Conservation (phyloP, 768 basidiomycete species). For the Suillus placidus region DNA sequence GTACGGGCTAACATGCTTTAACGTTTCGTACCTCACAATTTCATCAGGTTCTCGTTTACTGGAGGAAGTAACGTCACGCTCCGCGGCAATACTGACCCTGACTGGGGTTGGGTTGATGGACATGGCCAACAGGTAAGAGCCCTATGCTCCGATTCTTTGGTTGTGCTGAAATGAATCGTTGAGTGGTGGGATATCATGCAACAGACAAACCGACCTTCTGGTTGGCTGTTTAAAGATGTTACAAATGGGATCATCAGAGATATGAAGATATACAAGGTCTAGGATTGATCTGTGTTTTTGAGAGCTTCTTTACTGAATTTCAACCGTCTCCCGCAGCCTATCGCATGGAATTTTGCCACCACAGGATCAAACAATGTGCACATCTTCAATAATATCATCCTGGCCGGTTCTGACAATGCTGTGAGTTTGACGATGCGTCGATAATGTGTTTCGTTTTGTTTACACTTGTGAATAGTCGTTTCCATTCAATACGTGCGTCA, state of each 20-base stretch:
- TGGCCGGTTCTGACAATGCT: constrained; percentile 50
- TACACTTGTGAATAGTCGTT: constrained; percentile 41
- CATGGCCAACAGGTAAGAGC: constrained; percentile 54
- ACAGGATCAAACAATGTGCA: constrained; percentile 52
- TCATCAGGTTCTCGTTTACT: constrained; percentile 52
- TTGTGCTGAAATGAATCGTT: not conserved
- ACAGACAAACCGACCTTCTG: constrained; percentile 57
- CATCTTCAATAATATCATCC: constrained; percentile 55
- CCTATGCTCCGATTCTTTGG: not conserved
- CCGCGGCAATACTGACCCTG: constrained; percentile 52
- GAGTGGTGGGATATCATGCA: constrained; percentile 63
- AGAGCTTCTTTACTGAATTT: constrained; percentile 5
- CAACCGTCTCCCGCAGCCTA: constrained; percentile 39
- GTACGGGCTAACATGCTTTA: constrained; percentile 26
- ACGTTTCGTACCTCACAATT: not conserved
- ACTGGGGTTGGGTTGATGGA: constrained; percentile 68
- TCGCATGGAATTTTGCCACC: constrained; percentile 62
- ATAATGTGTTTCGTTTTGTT: not conserved
- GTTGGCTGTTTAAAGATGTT: constrained; percentile 56
- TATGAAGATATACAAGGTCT: constrained; percentile 59
- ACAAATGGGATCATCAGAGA: constrained; percentile 55
- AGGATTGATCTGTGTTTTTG: not conserved
- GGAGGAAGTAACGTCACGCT: constrained; percentile 63
- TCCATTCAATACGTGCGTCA: constrained; percentile 61
- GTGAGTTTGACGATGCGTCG: constrained; percentile 4